phyloP scores from a whole-genome alignment of 139 green algal genomes.

The Chlamydomonas applanata region DNA sequence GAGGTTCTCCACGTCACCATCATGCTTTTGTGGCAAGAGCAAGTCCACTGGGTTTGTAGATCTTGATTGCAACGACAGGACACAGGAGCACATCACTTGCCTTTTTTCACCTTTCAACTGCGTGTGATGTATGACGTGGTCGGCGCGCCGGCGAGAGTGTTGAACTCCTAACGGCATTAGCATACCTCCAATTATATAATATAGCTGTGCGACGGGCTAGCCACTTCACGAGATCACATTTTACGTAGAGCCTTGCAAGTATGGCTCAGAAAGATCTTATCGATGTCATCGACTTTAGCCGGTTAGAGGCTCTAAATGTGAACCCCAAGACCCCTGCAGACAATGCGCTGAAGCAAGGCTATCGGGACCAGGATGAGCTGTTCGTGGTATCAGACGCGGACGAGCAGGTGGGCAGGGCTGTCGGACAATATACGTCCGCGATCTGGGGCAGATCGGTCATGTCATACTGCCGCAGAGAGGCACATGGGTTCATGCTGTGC shows the following conservation, averaged over 20 bases:
- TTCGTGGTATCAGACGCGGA: constrained; percentile 37
- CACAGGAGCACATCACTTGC: no score
- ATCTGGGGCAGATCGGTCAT: background rate
- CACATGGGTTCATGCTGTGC: no score
- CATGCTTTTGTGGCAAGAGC: no score
- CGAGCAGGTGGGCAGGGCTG: constrained; percentile 18
- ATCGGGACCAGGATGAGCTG: constrained; percentile 43
- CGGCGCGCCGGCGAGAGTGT: no score
- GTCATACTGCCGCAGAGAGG: no score
- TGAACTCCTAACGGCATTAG: no score
- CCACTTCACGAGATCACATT: background rate
- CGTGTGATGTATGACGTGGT: no score
- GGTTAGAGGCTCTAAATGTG: constrained; percentile 77
- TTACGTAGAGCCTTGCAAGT: no score
- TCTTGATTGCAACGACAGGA: background rate
- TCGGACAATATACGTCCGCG: background rate
- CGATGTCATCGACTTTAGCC: constrained; percentile 67
- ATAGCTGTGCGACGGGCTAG: no score
- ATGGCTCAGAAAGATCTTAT: constrained; percentile 57
- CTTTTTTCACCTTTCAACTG: no score
- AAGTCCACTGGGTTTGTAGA: background rate
- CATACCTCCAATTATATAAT: no score
- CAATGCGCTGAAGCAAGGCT: constrained; percentile 38
- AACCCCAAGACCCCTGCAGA: background rate
- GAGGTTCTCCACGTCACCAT: background rate